These are phyloP conservation scores for Colletotrichum gloeosporioides DNA, from an alignment of 2,329 filamentous ascomycete species.

Conservation along the genomic window DNA sequence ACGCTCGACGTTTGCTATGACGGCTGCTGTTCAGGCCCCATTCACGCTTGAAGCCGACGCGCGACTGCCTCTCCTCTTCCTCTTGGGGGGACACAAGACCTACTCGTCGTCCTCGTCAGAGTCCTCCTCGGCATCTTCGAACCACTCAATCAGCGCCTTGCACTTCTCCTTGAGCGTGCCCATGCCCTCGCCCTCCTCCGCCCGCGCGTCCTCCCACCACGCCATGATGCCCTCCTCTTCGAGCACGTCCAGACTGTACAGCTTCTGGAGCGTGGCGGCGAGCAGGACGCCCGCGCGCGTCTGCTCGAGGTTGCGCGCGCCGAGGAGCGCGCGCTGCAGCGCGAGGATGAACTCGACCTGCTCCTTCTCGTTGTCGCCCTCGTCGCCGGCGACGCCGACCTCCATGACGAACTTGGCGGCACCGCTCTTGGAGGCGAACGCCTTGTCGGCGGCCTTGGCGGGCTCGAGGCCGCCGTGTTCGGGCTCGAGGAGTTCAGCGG, in stretches of 20 bases:
- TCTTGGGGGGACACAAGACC: constrained; percentile 1
- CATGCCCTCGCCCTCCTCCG: constrained; percentile 72
- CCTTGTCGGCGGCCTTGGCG: constrained; percentile 66
- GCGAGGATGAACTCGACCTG: constrained; percentile 87
- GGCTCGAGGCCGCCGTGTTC: constrained; percentile 61
- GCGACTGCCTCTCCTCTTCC: not conserved
- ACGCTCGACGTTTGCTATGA: not conserved
- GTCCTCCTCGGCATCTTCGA: constrained; percentile 76
- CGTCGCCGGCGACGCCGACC: constrained; percentile 67
- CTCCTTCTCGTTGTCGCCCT: constrained; percentile 70
- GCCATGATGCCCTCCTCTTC: constrained; percentile 87
- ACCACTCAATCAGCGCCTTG: constrained; percentile 80
- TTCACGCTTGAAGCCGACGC: not conserved
- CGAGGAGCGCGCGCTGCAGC: constrained; percentile 79
- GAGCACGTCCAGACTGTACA: constrained; percentile 83
- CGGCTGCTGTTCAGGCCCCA: not conserved
- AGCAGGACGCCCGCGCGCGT: constrained; percentile 66
- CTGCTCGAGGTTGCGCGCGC: constrained; percentile 43
- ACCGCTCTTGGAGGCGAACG: constrained; percentile 60
- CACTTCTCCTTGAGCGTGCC: constrained; percentile 74
- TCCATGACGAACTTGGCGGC: constrained; percentile 63
- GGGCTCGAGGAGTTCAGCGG: constrained; percentile 68
- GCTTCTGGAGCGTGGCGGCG: constrained; percentile 79
- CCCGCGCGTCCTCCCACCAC: constrained; percentile 84
- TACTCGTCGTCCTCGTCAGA: constrained; percentile 38